These are phyloP conservation scores for Infundibulicybe gibba DNA, from an alignment of 768 basidiomycete species.

Conservation along the genomic window DNA sequence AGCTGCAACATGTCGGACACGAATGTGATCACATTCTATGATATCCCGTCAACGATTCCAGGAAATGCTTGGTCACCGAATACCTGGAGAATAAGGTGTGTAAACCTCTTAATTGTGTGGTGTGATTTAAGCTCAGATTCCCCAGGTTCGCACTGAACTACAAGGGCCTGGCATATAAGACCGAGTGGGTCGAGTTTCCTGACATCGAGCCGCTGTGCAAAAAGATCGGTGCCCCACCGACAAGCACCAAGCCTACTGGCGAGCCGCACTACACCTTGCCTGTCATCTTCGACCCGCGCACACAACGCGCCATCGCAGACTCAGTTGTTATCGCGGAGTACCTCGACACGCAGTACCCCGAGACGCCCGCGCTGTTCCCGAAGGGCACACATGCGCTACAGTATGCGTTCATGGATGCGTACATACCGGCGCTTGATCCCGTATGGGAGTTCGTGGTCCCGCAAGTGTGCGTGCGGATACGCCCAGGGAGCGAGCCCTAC, in stretches of 20 bases:
- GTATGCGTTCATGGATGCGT: slow-evolving; percentile 26
- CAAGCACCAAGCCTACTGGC: slow-evolving; percentile 24
- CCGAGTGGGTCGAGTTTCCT: slow-evolving; percentile 38
- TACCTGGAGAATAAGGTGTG: slow-evolving; percentile 26
- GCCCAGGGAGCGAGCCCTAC: slow-evolving; percentile 20
- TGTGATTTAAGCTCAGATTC: background rate
- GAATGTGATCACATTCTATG: slow-evolving; percentile 31
- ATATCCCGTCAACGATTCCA: slow-evolving; percentile 27
- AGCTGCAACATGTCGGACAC: background rate
- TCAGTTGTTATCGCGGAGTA: slow-evolving; percentile 46
- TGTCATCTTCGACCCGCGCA: slow-evolving; percentile 43
- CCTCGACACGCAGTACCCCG: slow-evolving; percentile 46
- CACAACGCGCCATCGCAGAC: slow-evolving; percentile 32
- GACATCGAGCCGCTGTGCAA: slow-evolving; percentile 29
- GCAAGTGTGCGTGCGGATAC: slow-evolving; percentile 11
- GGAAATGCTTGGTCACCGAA: slow-evolving; percentile 29
- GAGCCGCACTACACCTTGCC: slow-evolving; percentile 41
- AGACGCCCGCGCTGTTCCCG: slow-evolving; percentile 34
- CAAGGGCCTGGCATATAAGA: slow-evolving; percentile 26
- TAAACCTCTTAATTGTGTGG: background rate
- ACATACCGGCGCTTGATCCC: slow-evolving; percentile 9
- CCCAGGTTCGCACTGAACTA: slow-evolving; percentile 25
- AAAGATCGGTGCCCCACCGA: slow-evolving; percentile 33
- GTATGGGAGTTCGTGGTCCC: slow-evolving; percentile 17
- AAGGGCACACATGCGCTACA: slow-evolving; percentile 33